Evolutionary conservation across 345 rosid species (phyloP).

Genomic region (Carallia brachiata): DNA sequence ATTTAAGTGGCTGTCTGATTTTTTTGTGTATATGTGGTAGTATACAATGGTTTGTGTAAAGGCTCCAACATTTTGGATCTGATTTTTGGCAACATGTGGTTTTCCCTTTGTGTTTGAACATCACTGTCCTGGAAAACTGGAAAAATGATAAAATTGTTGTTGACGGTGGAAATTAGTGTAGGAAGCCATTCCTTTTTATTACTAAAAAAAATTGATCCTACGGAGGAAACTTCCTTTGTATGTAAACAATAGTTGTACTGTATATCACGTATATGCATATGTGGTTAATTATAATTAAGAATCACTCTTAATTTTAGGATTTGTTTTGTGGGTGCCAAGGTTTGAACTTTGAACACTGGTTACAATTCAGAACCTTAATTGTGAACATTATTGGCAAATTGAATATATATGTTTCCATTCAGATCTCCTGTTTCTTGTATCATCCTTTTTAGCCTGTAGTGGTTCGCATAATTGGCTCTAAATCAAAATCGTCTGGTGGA

Average conservation of each 20-base stretch:
- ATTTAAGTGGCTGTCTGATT: background rate
- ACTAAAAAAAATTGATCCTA: too few species aligned
- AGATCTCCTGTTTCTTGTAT: background rate
- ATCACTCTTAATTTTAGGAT: too few species aligned
- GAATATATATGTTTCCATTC: background rate
- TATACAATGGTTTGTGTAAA: too few species aligned
- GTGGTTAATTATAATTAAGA: too few species aligned
- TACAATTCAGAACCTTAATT: background rate
- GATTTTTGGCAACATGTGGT: too few species aligned
- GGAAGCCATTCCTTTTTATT: background rate
- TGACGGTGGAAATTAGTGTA: background rate
- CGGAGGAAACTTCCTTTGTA: background rate
- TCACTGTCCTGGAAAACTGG: background rate
- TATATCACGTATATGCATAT: too few species aligned
- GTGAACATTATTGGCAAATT: background rate
- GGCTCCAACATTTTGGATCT: too few species aligned
- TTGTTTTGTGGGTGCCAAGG: background rate
- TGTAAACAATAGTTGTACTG: too few species aligned
- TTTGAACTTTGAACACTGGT: background rate
- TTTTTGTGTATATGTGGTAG: background rate
- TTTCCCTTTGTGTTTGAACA: too few species aligned
- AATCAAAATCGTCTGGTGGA: constrained; percentile 20
- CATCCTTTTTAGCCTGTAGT: background rate
- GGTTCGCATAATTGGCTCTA: constrained; percentile 1
- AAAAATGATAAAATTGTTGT: background rate